Percentiles rank a stretch among this genome's conserved stretches.
Conservation (phyloP, 2,329 filamentous ascomycete genomes). For the Colletotrichum limetticola region DNA sequence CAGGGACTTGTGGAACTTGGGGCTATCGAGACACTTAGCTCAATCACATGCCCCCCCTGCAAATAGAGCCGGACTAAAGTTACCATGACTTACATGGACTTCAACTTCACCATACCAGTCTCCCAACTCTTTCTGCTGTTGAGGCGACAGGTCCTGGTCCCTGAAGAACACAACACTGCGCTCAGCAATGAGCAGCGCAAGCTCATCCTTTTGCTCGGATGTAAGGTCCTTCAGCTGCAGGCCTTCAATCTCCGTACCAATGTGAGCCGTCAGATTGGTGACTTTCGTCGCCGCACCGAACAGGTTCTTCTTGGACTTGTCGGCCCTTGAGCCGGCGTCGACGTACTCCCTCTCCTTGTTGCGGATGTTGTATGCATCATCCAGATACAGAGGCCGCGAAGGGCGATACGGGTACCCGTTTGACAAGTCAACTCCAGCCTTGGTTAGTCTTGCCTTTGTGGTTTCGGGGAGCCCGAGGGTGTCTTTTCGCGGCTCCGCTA, state of each 20-base stretch:
- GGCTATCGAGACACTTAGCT: conserved; percentile 55
- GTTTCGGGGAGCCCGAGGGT: conserved; percentile 69
- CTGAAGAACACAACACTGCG: conserved; percentile 75
- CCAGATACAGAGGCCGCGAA: conserved; percentile 72
- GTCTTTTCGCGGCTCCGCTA: conserved; percentile 71
- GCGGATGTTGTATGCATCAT: conserved; percentile 76
- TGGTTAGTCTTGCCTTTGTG: conserved; percentile 69
- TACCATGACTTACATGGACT: conserved; percentile 64
- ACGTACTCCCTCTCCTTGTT: conserved; percentile 64
- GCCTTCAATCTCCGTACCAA: conserved; percentile 73
- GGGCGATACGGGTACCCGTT: conserved; percentile 78
- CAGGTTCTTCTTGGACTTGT: conserved; percentile 71
- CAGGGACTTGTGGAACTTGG: conserved; percentile 77
- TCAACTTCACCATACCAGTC: conserved; percentile 74
- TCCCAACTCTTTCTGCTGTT: conserved; percentile 71
- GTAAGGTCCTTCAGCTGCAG: conserved; percentile 72
- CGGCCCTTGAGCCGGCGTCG: conserved; percentile 72
- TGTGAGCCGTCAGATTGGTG: conserved; percentile 69
- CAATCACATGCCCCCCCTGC: no score
- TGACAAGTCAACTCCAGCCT: conserved; percentile 76
- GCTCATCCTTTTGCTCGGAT: conserved; percentile 68
- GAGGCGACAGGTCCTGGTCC: conserved; percentile 70
- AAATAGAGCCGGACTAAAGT: no score
- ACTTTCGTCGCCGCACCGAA: conserved; percentile 71
- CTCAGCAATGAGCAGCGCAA: conserved; percentile 71